Conservation (phyloP, 371 early-diverging fungal genomes). For the Actinomucor elegans region DNA sequence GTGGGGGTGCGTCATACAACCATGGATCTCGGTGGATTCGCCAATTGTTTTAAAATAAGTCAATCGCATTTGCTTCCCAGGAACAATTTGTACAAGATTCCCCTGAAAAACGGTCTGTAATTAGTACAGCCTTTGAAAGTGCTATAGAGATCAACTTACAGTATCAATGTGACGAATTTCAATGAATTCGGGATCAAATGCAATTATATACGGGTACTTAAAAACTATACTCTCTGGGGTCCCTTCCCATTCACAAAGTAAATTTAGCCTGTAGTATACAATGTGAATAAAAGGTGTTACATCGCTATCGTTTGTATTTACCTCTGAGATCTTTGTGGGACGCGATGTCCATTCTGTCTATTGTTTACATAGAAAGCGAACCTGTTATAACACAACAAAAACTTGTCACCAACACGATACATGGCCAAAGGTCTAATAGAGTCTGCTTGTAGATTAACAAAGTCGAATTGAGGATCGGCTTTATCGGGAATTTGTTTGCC, state of each 20-base stretch:
- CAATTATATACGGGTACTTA: slow-evolving; percentile 82
- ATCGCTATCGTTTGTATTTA: background rate
- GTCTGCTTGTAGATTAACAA: slow-evolving; percentile 69
- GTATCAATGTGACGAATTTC: slow-evolving; percentile 88
- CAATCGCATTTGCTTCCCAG: slow-evolving; percentile 44
- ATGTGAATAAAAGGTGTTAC: background rate
- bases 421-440: slow-evolving; percentile 71
- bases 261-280: background rate
- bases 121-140: background rate
- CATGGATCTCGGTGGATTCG: slow-evolving; percentile 21
- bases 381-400: slow-evolving; percentile 85
- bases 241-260: slow-evolving; percentile 50
- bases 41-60: slow-evolving; percentile 14
- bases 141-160: slow-evolving; percentile 29
- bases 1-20: slow-evolving; percentile 27
- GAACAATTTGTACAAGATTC: slow-evolving; percentile 46
- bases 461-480: slow-evolving; percentile 69
- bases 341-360: slow-evolving; percentile 40
- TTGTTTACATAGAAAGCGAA: slow-evolving; percentile 87
- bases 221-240: slow-evolving; percentile 65
- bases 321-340: no score
- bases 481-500: slow-evolving; percentile 59
- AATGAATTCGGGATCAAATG: slow-evolving; percentile 83
- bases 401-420: slow-evolving; percentile 63
- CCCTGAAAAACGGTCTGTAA: slow-evolving; percentile 49